Evolutionary conservation across 2,329 filamentous ascomycete species (phyloP).

Genomic region (Aspergillus pseudoterreus): DNA sequence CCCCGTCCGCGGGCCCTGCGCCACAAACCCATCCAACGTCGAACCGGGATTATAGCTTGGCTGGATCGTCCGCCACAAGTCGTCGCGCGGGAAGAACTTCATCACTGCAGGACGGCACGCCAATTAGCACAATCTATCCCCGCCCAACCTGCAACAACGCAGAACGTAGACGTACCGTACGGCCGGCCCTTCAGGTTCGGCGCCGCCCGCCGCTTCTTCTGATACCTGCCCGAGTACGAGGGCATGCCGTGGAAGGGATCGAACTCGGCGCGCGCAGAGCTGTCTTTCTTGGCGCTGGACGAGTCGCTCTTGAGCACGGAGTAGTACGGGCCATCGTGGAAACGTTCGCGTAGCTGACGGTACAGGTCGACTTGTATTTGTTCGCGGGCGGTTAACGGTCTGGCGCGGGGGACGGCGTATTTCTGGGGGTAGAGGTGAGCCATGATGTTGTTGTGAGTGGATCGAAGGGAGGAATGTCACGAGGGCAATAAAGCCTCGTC

Average conservation of each 20-base stretch:
- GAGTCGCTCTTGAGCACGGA: conserved; percentile 46
- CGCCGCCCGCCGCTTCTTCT: conserved; percentile 52
- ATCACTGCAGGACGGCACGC: conserved; percentile 39
- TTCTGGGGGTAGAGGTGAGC: conserved; percentile 25
- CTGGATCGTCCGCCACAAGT: conserved; percentile 55
- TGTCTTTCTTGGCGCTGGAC: conserved; percentile 41
- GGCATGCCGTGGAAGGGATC: conserved; percentile 62
- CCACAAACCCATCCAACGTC: conserved; percentile 26
- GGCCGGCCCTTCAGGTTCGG: conserved; percentile 53
- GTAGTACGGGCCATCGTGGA: conserved; percentile 60
- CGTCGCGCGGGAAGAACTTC: conserved; percentile 54
- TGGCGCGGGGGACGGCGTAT: conserved; percentile 34
- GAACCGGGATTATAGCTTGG: conserved; percentile 38
- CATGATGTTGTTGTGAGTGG: background rate
- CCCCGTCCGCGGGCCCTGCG: conserved; percentile 14
- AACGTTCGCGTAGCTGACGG: conserved; percentile 50
- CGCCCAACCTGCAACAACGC: background rate
- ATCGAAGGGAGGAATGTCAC: background rate
- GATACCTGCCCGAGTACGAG: conserved; percentile 57
- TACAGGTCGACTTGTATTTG: conserved; percentile 47
- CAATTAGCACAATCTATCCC: background rate
- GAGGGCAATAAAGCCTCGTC: background rate
- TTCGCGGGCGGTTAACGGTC: conserved; percentile 40
- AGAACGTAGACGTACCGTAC: conserved; percentile 51
- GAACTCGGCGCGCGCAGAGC: conserved; percentile 46